These are phyloP conservation scores for Trichoderma gamsii DNA, from an alignment of 495 filamentous ascomycete genomes.

Conservation along the genomic window DNA sequence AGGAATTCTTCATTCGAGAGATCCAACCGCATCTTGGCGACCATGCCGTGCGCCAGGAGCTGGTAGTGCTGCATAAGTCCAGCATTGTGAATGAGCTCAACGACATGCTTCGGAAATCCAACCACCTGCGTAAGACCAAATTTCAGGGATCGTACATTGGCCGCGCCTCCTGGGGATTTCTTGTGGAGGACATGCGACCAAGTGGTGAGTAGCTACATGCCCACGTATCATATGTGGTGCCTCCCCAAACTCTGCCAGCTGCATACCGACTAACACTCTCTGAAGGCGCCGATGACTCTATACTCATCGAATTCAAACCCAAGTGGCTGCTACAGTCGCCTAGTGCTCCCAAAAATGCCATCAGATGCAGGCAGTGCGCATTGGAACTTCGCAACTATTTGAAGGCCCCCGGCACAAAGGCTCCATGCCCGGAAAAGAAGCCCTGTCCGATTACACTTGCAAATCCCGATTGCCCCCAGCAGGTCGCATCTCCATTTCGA, in stretches of 20 bases:
- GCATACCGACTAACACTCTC: background rate
- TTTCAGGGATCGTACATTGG: conserved; percentile 54
- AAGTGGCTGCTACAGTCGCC: conserved; percentile 90
- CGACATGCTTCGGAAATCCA: conserved; percentile 34
- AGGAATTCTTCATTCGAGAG: conserved; percentile 10
- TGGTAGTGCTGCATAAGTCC: conserved; percentile 21
- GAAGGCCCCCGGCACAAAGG: conserved; percentile 18
- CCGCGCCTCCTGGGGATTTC: conserved; percentile 55
- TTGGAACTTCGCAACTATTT: conserved; percentile 53
- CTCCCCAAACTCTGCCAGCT: background rate
- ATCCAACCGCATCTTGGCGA: background rate
- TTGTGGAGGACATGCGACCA: conserved; percentile 75
- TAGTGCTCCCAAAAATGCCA: conserved; percentile 57
- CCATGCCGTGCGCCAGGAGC: conserved; percentile 22
- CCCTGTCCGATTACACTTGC: conserved; percentile 25
- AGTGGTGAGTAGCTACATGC: conserved; percentile 11
- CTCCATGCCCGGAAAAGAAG: background rate
- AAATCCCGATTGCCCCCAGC: conserved; percentile 3
- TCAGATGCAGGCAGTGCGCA: conserved; percentile 83
- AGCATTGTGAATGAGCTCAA: conserved; percentile 41
- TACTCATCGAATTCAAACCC: conserved; percentile 77
- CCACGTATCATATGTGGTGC: background rate
- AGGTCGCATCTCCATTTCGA: background rate
- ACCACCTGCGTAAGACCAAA: conserved; percentile 42
- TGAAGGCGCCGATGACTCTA: conserved; percentile 13